Conservation (phyloP, 768 basidiomycete species). For the Russula earlei region DNA sequence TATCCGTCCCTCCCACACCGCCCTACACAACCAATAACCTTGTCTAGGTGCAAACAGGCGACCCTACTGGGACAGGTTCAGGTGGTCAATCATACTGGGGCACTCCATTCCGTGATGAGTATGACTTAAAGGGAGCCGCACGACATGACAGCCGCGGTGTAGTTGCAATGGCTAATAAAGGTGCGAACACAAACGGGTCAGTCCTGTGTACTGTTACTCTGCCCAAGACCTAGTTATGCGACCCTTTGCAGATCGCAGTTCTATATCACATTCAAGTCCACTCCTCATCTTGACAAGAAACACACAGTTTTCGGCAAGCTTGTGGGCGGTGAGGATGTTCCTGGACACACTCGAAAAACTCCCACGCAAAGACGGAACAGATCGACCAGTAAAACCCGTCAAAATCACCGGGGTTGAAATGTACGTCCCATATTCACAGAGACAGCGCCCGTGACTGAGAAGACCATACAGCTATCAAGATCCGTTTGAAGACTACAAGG, state of each 20-base stretch:
- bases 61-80: constrained; percentile 90
- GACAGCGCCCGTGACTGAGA: not conserved
- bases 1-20: constrained; percentile 27
- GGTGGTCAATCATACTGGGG: constrained; percentile 95
- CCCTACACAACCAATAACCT: constrained; percentile 4
- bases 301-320: constrained; percentile 97
- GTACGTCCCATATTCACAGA: constrained; percentile 36
- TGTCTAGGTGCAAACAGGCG: constrained; percentile 87
- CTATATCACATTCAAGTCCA: constrained; percentile 79
- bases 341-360: constrained; percentile 76
- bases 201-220: constrained; percentile 18
- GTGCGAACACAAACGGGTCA: constrained; percentile 79
- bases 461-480: constrained; percentile 65
- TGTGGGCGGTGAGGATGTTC: constrained; percentile 90
- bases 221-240: not conserved
- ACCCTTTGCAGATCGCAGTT: constrained; percentile 65
- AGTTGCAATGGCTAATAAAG: constrained; percentile 94
- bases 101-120: constrained; percentile 91
- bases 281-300: constrained; percentile 83
- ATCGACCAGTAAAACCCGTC: constrained; percentile 78
- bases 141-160: constrained; percentile 80
- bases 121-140: constrained; percentile 78
- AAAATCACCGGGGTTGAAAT: constrained; percentile 81
- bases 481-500: constrained; percentile 90
- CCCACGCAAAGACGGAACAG: constrained; percentile 74